Percentiles rank a stretch among this genome's conserved stretches.
Evolutionary conservation across 108 stramenopile genomes (phyloP).

Genomic region (Nitzschia putrida): DNA sequence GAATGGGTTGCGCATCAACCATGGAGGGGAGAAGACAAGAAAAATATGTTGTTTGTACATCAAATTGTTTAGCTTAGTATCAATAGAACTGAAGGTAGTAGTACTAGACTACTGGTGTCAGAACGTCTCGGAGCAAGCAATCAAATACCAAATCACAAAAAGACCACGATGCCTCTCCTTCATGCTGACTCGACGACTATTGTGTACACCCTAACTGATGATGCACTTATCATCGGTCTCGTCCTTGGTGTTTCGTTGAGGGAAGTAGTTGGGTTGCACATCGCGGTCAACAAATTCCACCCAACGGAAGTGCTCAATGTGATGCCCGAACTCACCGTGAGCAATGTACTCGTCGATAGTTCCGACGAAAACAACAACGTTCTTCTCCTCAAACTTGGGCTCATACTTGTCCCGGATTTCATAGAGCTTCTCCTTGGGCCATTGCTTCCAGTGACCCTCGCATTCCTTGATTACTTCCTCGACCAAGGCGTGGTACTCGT

Average conservation of each 20-base stretch:
- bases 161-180: no score
- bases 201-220: slow-evolving; percentile 17
- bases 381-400: slow-evolving; percentile 48
- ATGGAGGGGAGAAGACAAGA: no score
- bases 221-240: slow-evolving; percentile 34
- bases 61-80: no score
- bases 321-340: slow-evolving; percentile 54
- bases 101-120: no score
- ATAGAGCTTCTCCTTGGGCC: slow-evolving; percentile 51
- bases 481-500: slow-evolving; percentile 45
- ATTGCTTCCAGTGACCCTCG: slow-evolving; percentile 35
- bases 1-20: no score
- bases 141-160: no score
- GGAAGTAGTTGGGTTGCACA: slow-evolving; percentile 48
- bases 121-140: no score
- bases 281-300: slow-evolving; percentile 59
- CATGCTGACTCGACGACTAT: not conserved
- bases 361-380: slow-evolving; percentile 44
- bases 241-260: slow-evolving; percentile 40
- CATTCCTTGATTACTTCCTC: slow-evolving; percentile 37
- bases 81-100: no score
- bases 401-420: slow-evolving; percentile 35
- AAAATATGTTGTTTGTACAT: no score
- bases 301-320: slow-evolving; percentile 53
- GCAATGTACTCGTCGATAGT: slow-evolving; percentile 51